phyloP scores from a whole-genome alignment of 257 asterid species.

The Gardenia jasminoides region DNA sequence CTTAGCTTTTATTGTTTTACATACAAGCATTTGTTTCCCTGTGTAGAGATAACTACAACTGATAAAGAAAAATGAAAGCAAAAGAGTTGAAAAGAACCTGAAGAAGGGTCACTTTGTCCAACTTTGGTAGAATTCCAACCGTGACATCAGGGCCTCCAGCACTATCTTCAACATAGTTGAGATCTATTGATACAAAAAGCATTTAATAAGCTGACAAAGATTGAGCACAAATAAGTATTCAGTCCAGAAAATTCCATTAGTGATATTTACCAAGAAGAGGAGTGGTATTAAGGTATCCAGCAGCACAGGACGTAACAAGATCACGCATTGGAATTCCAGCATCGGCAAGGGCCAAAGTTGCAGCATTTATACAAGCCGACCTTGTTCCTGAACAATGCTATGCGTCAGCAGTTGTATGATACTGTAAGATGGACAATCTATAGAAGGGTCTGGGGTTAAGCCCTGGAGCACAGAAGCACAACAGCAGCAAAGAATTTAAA shows the following conservation, averaged over 20 bases:
- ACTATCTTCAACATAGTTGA: conserved; percentile 88
- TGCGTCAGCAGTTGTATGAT: neutral
- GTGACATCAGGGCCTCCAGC: conserved; percentile 99
- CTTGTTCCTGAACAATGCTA: conserved; percentile 67
- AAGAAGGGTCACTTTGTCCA: conserved; percentile 91
- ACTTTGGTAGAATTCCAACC: conserved; percentile 81
- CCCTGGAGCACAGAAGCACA: neutral
- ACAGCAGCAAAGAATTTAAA: neutral
- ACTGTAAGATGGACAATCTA: neutral
- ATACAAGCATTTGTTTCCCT: neutral
- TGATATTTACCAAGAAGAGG: conserved; percentile 71
- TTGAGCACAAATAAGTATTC: neutral
- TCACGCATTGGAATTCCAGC: conserved; percentile 99
- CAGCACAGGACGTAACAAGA: conserved; percentile 87
- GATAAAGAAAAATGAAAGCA: neutral
- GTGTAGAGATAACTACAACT: neutral
- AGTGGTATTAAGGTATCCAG: conserved; percentile 79
- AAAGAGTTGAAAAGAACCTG: conserved; percentile 49
- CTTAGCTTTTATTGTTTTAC: too few species aligned
- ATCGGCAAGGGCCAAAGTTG: conserved; percentile 94
- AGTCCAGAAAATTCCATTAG: neutral
- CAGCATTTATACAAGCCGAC: conserved; percentile 99
- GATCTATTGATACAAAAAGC: conserved; percentile 47
- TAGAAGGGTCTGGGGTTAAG: neutral
- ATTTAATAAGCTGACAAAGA: neutral